phyloP scores from a whole-genome alignment of 2,329 filamentous ascomycete genomes.

The Penicillium janthinellum region DNA sequence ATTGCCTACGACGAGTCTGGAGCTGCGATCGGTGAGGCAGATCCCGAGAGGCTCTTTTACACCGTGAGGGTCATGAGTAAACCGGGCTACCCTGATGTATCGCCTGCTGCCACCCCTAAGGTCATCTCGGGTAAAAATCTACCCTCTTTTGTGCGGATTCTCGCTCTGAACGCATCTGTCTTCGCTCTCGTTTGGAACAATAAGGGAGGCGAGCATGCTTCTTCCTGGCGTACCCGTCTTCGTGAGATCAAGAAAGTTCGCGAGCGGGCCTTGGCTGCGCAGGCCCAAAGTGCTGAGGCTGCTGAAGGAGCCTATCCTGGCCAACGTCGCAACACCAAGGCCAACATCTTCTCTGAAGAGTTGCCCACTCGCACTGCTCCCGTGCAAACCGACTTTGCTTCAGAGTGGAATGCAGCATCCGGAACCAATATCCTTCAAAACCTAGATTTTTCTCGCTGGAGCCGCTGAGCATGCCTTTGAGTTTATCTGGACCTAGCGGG shows the following conservation, averaged over 20 bases:
- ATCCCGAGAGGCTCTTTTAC: constrained; percentile 65
- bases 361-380: constrained; percentile 33
- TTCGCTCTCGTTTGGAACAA: constrained; percentile 88
- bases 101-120: constrained; percentile 84
- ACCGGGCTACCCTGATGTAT: constrained; percentile 86
- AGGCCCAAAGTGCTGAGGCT: constrained; percentile 32
- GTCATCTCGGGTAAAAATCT: constrained; percentile 82
- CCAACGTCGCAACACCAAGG: constrained; percentile 41
- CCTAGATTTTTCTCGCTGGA: constrained; percentile 48
- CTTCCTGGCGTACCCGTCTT: constrained; percentile 85
- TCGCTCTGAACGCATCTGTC: constrained; percentile 90
- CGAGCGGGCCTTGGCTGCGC: constrained; percentile 52
- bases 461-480: constrained; percentile 28
- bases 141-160: constrained; percentile 79
- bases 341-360: constrained; percentile 42
- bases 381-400: constrained; percentile 38
- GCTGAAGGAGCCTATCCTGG: constrained; percentile 37
- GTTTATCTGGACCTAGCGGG: background rate
- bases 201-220: constrained; percentile 75
- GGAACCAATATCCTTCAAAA: constrained; percentile 43
- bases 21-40: constrained; percentile 35
- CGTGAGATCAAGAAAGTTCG: constrained; percentile 81
- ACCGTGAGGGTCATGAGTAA: constrained; percentile 87
- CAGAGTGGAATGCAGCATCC: constrained; percentile 41
- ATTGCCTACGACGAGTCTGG: constrained; percentile 39